These are phyloP conservation scores for Aegilops speltoides DNA, from an alignment of 176 grass and related monocot species.

Conservation along the genomic window DNA sequence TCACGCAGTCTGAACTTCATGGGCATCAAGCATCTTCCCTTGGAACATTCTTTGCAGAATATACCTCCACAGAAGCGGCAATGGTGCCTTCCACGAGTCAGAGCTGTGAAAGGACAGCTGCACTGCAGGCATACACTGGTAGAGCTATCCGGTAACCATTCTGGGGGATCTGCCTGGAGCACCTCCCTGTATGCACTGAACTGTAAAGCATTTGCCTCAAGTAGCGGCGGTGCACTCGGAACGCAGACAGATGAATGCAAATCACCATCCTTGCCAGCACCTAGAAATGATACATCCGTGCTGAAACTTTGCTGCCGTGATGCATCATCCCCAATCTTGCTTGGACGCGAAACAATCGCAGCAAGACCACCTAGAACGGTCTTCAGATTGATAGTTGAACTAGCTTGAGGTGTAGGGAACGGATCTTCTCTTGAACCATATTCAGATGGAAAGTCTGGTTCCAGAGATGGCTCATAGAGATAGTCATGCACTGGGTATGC, in stretches of 20 bases:
- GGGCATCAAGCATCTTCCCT: constrained; percentile 80
- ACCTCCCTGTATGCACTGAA: constrained; percentile 51
- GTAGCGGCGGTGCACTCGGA: constrained; percentile 71
- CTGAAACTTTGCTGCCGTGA: constrained; percentile 34
- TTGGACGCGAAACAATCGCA: constrained; percentile 51
- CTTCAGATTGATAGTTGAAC: constrained; percentile 69
- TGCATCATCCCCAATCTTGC: constrained; percentile 16
- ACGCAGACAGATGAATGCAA: constrained; percentile 78
- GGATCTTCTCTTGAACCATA: constrained; percentile 31
- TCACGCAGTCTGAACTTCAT: constrained; percentile 71
- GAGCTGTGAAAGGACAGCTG: constrained; percentile 58
- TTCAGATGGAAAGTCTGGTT: constrained; percentile 52
- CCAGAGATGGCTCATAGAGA: constrained; percentile 47
- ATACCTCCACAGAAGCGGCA: constrained; percentile 92
- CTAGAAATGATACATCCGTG: constrained; percentile 75
- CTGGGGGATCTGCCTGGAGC: constrained; percentile 68
- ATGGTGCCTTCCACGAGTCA: constrained; percentile 85
- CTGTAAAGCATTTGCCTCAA: constrained; percentile 54
- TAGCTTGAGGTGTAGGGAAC: constrained; percentile 2
- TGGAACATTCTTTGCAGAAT: constrained; percentile 83
- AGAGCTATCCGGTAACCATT: constrained; percentile 90
- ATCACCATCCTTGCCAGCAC: constrained; percentile 56
- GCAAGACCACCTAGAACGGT: constrained; percentile 60
- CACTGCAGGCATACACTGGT: constrained; percentile 69
- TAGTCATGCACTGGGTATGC: constrained; percentile 33